These are phyloP conservation scores for Irpex sp. DNA, from an alignment of 1,284 basidiomycete species.

Conservation along the genomic window DNA sequence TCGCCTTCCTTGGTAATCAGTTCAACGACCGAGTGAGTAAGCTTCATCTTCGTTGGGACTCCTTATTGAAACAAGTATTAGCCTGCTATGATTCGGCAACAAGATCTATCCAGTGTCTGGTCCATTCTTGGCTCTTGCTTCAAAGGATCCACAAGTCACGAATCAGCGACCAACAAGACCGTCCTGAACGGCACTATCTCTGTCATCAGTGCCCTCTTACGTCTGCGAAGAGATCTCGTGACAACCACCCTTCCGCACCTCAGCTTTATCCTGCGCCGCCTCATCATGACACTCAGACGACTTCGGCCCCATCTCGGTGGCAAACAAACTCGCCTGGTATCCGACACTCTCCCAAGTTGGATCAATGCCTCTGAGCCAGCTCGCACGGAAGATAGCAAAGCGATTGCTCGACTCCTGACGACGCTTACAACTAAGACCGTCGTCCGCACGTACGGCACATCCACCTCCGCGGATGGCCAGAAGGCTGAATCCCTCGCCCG, in stretches of 20 bases:
- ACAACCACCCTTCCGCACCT: conserved; percentile 66
- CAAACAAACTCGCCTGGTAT: conserved; percentile 55
- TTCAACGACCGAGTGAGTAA: conserved; percentile 54
- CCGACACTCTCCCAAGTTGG: conserved; percentile 64
- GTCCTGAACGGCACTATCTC: conserved; percentile 53
- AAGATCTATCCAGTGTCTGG: conserved; percentile 55
- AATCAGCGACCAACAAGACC: conserved; percentile 37
- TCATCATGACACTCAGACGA: conserved; percentile 51
- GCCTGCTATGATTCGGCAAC: conserved; percentile 55
- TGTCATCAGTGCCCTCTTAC: conserved; percentile 56
- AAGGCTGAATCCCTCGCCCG: conserved; percentile 71
- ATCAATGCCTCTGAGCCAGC: conserved; percentile 48
- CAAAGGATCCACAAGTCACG: conserved; percentile 45
- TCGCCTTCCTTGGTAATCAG: conserved; percentile 48
- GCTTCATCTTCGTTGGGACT: not conserved
- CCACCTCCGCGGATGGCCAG: conserved; percentile 32
- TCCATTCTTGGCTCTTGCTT: conserved; percentile 49
- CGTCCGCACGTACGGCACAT: conserved; percentile 35
- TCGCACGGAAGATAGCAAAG: conserved; percentile 50
- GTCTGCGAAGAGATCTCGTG: conserved; percentile 73
- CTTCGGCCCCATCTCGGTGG: conserved; percentile 62
- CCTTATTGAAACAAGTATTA: conserved; percentile 25
- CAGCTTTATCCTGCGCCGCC: conserved; percentile 49
- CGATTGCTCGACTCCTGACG: conserved; percentile 64
- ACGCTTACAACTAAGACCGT: conserved; percentile 65